phyloP scores from a whole-genome alignment of 306 rosid species.

The Quercus bicolor region DNA sequence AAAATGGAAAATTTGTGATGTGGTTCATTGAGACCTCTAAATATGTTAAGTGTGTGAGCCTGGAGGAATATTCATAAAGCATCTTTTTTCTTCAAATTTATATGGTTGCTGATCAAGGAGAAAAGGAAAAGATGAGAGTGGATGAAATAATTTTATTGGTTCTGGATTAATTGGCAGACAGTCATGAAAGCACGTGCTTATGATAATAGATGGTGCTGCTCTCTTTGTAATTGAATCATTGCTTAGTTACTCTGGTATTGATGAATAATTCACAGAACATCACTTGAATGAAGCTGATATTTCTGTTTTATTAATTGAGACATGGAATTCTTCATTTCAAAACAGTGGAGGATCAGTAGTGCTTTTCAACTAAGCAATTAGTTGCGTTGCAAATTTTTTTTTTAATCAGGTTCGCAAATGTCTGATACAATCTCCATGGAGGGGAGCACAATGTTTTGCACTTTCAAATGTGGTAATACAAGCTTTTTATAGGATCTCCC shows the following conservation, averaged over 20 bases:
- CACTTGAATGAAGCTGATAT: no score
- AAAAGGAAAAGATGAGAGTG: neutral
- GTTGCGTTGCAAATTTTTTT: neutral
- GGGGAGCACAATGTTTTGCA: no score
- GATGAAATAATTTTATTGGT: neutral
- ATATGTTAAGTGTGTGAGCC: neutral
- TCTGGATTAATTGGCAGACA: neutral
- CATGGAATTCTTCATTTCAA: neutral
- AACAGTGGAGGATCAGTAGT: neutral
- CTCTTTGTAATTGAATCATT: neutral
- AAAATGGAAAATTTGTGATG: neutral
- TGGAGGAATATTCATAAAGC: neutral
- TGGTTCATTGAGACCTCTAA: neutral
- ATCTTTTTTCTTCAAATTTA: neutral
- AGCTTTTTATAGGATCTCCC: no score
- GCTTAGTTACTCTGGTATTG: no score
- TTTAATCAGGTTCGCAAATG: no score
- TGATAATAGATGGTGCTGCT: neutral
- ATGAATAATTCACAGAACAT: no score
- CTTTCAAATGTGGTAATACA: no score
- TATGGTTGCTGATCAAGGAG: neutral
- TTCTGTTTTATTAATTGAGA: neutral
- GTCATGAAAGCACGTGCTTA: neutral
- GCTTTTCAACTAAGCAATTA: neutral
- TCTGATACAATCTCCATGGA: no score